These are phyloP conservation scores for Penicillium nordicum DNA, from an alignment of 2,329 filamentous ascomycete species.

Conservation along the genomic window DNA sequence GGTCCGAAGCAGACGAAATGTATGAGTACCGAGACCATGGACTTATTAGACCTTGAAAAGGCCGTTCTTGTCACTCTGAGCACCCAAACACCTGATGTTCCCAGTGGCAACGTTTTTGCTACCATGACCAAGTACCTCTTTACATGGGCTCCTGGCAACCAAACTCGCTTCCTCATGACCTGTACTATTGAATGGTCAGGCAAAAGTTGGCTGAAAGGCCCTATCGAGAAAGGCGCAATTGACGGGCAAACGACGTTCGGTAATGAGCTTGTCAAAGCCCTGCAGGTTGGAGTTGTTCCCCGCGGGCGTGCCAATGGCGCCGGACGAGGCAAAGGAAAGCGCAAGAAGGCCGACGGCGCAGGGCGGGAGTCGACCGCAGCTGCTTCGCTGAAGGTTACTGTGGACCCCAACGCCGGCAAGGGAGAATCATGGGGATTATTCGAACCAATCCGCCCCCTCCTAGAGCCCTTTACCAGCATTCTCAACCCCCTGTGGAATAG, in stretches of 20 bases:
- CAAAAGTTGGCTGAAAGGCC: slow-evolving; percentile 96
- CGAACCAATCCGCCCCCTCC: slow-evolving; percentile 69
- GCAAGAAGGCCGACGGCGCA: slow-evolving; percentile 54
- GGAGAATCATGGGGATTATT: slow-evolving; percentile 69
- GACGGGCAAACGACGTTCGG: slow-evolving; percentile 84
- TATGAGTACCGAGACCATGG: slow-evolving; percentile 79
- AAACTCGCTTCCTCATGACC: slow-evolving; percentile 80
- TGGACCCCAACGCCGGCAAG: slow-evolving; percentile 37
- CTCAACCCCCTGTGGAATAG: slow-evolving; percentile 68
- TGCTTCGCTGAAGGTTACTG: slow-evolving; percentile 42
- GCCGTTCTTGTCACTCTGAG: slow-evolving; percentile 75
- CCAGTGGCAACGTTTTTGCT: slow-evolving; percentile 84
- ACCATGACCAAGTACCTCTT: slow-evolving; percentile 94
- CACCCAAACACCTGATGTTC: slow-evolving; percentile 91
- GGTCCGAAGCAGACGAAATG: slow-evolving; percentile 95
- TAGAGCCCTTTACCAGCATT: slow-evolving; percentile 68
- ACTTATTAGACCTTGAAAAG: slow-evolving; percentile 81
- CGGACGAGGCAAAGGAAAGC: slow-evolving; percentile 56
- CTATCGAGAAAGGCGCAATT: slow-evolving; percentile 92
- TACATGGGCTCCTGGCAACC: slow-evolving; percentile 83
- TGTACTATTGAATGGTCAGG: slow-evolving; percentile 94
- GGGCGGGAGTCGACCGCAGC: slow-evolving; percentile 40
- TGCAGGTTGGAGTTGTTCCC: slow-evolving; percentile 69
- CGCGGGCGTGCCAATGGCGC: slow-evolving; percentile 54
- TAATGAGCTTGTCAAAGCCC: slow-evolving; percentile 70